These are phyloP conservation scores for Ophiostoma perfectum DNA, from an alignment of 2,329 filamentous ascomycete genomes.

Conservation along the genomic window DNA sequence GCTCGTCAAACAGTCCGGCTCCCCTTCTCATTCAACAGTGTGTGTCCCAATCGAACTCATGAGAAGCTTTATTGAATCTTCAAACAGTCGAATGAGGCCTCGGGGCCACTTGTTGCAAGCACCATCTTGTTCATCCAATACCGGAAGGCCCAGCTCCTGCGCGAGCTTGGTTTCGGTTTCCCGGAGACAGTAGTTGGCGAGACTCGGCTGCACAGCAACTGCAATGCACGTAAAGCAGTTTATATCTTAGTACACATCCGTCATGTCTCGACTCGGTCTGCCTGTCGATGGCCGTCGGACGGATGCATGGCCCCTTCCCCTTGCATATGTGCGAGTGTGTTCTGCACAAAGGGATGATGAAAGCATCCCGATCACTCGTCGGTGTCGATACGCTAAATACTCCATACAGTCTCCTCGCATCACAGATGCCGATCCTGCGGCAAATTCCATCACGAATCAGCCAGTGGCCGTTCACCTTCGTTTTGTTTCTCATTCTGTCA, in stretches of 20 bases:
- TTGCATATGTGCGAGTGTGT: background rate
- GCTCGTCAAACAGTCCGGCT: background rate
- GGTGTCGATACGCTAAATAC: background rate
- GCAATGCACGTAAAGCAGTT: background rate
- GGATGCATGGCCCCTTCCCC: no score
- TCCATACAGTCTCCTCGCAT: background rate
- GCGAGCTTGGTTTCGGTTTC: background rate
- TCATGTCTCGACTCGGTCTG: no score
- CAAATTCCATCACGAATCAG: background rate
- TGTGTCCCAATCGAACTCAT: background rate
- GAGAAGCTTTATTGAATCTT: background rate
- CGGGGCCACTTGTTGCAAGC: background rate
- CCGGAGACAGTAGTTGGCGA: background rate
- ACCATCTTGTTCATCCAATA: background rate
- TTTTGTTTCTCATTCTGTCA: background rate
- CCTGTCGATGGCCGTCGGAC: no score
- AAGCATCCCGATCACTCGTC: background rate
- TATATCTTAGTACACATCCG: no score
- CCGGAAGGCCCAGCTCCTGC: background rate
- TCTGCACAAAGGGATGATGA: no score
- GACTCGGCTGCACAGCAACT: background rate
- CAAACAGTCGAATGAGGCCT: conserved; percentile 1
- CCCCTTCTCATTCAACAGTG: background rate
- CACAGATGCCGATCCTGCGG: background rate
- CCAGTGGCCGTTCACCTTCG: background rate